phyloP scores from a whole-genome alignment of 2,329 filamentous ascomycete species.

The Diaporthe sp. region DNA sequence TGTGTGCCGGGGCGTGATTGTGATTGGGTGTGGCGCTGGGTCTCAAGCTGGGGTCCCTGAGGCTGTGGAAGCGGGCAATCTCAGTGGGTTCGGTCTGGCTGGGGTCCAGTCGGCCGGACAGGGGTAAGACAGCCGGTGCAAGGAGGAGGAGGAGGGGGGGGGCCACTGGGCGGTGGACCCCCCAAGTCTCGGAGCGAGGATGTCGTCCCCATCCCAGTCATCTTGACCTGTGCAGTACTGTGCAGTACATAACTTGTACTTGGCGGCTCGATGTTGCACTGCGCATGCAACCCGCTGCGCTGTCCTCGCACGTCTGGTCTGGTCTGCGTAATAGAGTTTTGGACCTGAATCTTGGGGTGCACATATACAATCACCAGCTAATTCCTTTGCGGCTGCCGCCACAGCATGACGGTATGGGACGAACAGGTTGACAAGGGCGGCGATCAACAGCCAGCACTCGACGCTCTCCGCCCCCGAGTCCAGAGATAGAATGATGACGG shows the following conservation, averaged over 20 bases:
- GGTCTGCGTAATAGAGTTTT: conserved; percentile 27
- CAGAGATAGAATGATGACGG: conserved; percentile 24
- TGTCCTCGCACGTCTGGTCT: conserved; percentile 15
- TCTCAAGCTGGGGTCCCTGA: conserved; percentile 38
- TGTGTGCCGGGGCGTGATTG: conserved; percentile 35
- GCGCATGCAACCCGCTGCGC: conserved; percentile 28
- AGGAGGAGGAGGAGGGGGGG: conserved; percentile 37
- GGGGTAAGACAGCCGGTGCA: conserved; percentile 41
- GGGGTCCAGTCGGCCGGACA: conserved; percentile 40
- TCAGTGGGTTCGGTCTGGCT: conserved; percentile 34
- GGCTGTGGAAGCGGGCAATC: conserved; percentile 38
- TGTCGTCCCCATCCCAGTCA: conserved; percentile 25
- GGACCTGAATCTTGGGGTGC: conserved; percentile 18
- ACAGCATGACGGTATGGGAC: neutral
- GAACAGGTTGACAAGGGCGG: neutral
- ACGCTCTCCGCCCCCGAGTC: conserved; percentile 2
- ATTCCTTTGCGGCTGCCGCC: conserved; percentile 4
- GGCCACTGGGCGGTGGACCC: conserved; percentile 32
- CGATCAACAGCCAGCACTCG: neutral
- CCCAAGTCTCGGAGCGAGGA: conserved; percentile 33
- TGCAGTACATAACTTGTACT: conserved; percentile 33
- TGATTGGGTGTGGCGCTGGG: conserved; percentile 38
- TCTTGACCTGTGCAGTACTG: conserved; percentile 22
- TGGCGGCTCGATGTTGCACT: conserved; percentile 30
- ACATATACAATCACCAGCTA: neutral